Evolutionary conservation across 2,329 filamentous ascomycete species (phyloP), one percentile per base, ranked within the genome.

Genomic region (Gliomastix tumulicola): DNA sequence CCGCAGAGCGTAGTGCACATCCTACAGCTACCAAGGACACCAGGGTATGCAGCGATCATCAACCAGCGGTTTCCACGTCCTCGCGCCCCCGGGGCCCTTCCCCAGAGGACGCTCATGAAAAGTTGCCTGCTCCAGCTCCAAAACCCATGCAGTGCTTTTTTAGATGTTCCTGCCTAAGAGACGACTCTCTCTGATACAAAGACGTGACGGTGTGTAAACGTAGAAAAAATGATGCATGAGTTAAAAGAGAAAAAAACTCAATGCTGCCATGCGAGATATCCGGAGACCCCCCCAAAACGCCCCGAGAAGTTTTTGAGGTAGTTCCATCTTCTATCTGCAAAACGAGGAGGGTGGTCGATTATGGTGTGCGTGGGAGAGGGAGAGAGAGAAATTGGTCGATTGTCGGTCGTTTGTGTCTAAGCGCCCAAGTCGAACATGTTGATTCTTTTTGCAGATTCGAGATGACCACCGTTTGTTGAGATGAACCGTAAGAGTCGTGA

Each of bases 181-280:
- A 57, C 55, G 60, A 58, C 56, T 65, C 60, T n/a, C n/a, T 62
- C 57, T 63, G 53, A 57, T 62, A 64, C 59, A 66, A n/a, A 65
- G 63, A 57, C 56, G 55, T 51, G 55, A 58, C 51, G 56, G n/a
- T n/a, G n/a, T n/a, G n/a, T n/a, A n/a, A n/a, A n/a, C n/a, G n/a
- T n/a, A n/a, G n/a, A n/a, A n/a, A n/a, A n/a, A n/a, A n/a, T n/a
- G n/a, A n/a, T n/a, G n/a, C n/a, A n/a, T n/a, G n/a, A n/a, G n/a
- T n/a, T 57, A 65, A 65, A 68, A 66, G 39, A 35, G 34, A 39
- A 33, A 35, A 41, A 38, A 41, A 32, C 23, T 43, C 59, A 64
- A 62, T n/a, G n/a, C 56, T 66, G 66, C 71, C 69, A 79, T 83
- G 81, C 79, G 76, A 84, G 81, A 85, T 85, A 86, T 86, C 82